Conservation (phyloP, 2,329 filamentous ascomycete genomes). For the Thelonectria olida region DNA sequence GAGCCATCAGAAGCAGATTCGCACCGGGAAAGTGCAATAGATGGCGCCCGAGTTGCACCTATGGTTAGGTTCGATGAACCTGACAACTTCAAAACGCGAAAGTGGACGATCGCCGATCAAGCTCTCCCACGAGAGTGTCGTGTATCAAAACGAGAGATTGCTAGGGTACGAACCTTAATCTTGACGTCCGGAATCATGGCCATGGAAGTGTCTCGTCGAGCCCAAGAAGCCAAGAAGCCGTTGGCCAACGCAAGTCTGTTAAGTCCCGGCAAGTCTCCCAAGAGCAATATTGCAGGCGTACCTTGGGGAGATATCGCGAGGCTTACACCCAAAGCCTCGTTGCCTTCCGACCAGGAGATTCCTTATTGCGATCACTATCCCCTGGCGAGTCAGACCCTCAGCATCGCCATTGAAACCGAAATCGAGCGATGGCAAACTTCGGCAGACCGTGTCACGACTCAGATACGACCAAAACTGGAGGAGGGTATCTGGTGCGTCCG, state of each 20-base stretch:
- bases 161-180: constrained; percentile 79
- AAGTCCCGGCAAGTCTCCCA: constrained; percentile 31
- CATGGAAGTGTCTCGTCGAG: constrained; percentile 77
- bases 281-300: constrained; percentile 34
- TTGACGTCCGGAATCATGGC: constrained; percentile 91
- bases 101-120: constrained; percentile 63
- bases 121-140: constrained; percentile 46
- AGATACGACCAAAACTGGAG: constrained; percentile 64
- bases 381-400: constrained; percentile 61
- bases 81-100: constrained; percentile 45
- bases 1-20: constrained; percentile 53
- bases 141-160: constrained; percentile 77
- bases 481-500: constrained; percentile 58
- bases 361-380: constrained; percentile 58
- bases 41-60: constrained; percentile 46
- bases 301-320: constrained; percentile 56
- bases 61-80: constrained; percentile 38
- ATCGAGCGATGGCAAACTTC: constrained; percentile 66
- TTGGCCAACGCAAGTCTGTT: constrained; percentile 36
- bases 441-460: constrained; percentile 66
- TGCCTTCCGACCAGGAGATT: constrained; percentile 47
- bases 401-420: constrained; percentile 56
- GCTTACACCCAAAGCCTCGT: constrained; percentile 48
- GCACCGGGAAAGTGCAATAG: constrained; percentile 39
- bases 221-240: constrained; percentile 57